These are phyloP conservation scores for Ilex paraguariensis DNA, from an alignment of 305 asterid genomes.

Conservation along the genomic window DNA sequence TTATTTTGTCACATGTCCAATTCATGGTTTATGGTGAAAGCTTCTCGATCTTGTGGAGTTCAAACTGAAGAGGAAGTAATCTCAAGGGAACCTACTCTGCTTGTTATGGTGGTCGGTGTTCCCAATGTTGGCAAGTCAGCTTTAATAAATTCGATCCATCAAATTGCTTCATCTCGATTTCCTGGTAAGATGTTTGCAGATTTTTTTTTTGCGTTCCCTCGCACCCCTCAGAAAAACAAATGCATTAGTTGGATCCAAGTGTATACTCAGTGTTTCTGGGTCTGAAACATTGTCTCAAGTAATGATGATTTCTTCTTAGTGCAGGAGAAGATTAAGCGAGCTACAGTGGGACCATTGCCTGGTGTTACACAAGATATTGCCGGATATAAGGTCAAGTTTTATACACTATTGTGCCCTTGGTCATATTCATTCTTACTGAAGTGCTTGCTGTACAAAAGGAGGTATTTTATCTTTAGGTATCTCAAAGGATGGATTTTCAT, in stretches of 20 bases:
- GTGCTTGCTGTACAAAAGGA: no score
- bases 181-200: constrained; percentile 46
- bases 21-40: constrained; percentile 35
- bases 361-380: constrained; percentile 99
- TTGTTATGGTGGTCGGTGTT: constrained; percentile 93
- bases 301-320: constrained; percentile 47
- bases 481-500: no score
- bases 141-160: constrained; percentile 77
- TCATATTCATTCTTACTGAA: no score
- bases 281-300: constrained; percentile 5
- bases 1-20: constrained; percentile 2
- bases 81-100: constrained; percentile 82
- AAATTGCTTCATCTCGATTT: constrained; percentile 75
- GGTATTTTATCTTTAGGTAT: no score
- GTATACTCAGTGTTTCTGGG: constrained; percentile 9
- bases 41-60: constrained; percentile 91
- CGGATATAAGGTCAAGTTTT: constrained; percentile 71
- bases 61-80: constrained; percentile 81
- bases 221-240: no score
- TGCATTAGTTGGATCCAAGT: not conserved
- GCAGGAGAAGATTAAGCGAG: constrained; percentile 88
- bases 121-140: constrained; percentile 98
- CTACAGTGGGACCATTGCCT: constrained; percentile 93
- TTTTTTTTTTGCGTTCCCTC: no score
- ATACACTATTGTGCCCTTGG: no score